Evolutionary conservation across 169 alveolate species (phyloP).

Genomic region (Cryptosporidium xiaoi): DNA sequence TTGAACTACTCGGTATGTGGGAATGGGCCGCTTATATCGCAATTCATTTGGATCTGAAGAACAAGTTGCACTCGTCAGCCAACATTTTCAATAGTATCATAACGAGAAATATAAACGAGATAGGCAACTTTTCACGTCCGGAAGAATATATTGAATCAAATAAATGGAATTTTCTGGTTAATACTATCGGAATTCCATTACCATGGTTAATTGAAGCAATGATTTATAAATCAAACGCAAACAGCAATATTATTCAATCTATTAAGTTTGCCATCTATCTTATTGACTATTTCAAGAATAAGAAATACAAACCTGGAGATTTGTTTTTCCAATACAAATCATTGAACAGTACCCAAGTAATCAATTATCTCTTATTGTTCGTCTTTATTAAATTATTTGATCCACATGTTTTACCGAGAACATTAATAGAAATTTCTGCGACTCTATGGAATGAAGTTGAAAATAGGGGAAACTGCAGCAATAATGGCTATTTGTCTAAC

Average conservation of each 20-base stretch:
- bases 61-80: background rate
- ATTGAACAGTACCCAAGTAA: background rate
- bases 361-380: background rate
- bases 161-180: constrained; percentile 34
- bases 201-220: constrained; percentile 53
- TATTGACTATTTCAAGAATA: constrained; percentile 5
- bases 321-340: constrained; percentile 11
- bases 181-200: constrained; percentile 15
- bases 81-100: constrained; percentile 12
- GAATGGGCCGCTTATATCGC: constrained; percentile 57
- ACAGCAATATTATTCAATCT: constrained; percentile 15
- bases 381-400: constrained; percentile 9
- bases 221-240: constrained; percentile 27
- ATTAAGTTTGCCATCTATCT: constrained; percentile 12
- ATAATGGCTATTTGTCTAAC: background rate
- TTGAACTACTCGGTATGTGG: constrained; percentile 53
- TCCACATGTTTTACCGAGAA: background rate
- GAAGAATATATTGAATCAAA: constrained; percentile 9
- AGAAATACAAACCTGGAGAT: constrained; percentile 10
- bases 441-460: background rate
- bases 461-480: background rate
- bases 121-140: background rate
- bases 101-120: constrained; percentile 41
- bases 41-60: background rate
- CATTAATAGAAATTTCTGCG: constrained; percentile 21